These are phyloP conservation scores for Carpinus fangiana DNA, from an alignment of 306 rosid species.

Conservation along the genomic window DNA sequence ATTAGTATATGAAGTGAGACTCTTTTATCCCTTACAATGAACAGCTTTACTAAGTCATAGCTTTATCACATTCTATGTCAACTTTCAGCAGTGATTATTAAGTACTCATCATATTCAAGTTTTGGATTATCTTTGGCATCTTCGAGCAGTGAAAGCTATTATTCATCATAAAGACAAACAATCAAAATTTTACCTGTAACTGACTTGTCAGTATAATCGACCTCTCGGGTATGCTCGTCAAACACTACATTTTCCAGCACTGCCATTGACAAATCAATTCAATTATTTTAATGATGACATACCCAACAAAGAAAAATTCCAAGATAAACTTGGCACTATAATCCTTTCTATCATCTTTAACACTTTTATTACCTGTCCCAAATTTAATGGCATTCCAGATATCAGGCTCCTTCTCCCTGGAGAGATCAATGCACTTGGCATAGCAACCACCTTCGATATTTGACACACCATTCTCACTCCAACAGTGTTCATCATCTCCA, in stretches of 20 bases:
- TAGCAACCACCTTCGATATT: constrained; percentile 65
- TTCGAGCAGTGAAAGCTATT: not conserved
- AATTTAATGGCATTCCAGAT: constrained; percentile 64
- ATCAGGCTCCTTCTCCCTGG: constrained; percentile 56
- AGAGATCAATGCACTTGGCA: constrained; percentile 55
- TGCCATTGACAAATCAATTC: constrained; percentile 26
- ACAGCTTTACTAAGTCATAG: not conserved
- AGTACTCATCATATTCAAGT: not conserved
- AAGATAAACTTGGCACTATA: not conserved
- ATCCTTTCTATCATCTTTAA: not conserved
- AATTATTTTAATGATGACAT: not conserved
- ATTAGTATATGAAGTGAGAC: not conserved
- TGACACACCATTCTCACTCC: constrained; percentile 53
- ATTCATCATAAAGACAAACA: not conserved
- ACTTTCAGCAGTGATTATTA: not conserved
- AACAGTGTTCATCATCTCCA: constrained; percentile 61
- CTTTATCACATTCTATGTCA: not conserved
- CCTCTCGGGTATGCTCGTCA: constrained; percentile 78
- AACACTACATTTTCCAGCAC: constrained; percentile 91
- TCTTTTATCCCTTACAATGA: not conserved
- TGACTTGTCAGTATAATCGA: constrained; percentile 78
- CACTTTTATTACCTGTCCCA: constrained; percentile 45
- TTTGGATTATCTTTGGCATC: not conserved
- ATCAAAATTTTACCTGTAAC: constrained; percentile 62
- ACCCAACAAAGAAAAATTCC: not conserved